Evolutionary conservation across 345 rosid genomes (phyloP).

Genomic region (Syzygium aqueum): DNA sequence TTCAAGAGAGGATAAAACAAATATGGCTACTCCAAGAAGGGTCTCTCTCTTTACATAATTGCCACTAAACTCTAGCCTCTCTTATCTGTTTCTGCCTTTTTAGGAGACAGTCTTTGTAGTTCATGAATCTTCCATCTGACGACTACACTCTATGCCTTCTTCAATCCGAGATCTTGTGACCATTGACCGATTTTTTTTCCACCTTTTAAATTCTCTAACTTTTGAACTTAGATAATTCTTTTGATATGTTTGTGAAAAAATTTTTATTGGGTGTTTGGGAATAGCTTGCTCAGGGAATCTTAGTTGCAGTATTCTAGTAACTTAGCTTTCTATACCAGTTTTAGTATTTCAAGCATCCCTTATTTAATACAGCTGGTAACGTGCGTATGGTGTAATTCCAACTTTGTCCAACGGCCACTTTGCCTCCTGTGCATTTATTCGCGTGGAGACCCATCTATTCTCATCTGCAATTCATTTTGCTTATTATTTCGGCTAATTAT

Average conservation of each 20-base stretch:
- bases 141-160: background rate
- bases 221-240: background rate
- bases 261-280: background rate
- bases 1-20: background rate
- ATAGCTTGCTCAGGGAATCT: background rate
- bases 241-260: background rate
- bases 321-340: background rate
- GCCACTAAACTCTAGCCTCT: background rate
- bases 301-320: background rate
- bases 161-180: background rate
- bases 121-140: background rate
- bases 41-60: background rate
- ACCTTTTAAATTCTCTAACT: background rate
- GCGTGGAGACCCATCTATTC: background rate
- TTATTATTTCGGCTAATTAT: background rate
- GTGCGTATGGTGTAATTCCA: background rate
- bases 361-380: background rate
- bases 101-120: background rate
- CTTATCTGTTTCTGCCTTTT: background rate
- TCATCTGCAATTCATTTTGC: background rate
- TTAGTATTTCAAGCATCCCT: too few species aligned
- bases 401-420: background rate
- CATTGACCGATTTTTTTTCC: background rate
- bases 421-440: background rate
- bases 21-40: background rate